Conservation (phyloP, 1,284 basidiomycete species). For the Exobasidium cylindrosporum region DNA sequence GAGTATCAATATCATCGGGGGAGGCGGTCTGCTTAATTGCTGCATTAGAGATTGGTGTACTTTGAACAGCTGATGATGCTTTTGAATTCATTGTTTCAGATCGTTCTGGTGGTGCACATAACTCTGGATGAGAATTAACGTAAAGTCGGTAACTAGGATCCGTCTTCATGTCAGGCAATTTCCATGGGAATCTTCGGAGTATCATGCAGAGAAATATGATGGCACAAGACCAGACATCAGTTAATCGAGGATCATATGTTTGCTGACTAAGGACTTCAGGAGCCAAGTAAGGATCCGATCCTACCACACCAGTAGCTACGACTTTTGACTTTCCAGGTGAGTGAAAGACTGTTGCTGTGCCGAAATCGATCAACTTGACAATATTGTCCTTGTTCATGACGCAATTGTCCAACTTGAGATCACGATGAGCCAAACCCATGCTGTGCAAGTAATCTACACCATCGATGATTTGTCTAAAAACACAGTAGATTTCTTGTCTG, state of each 20-base stretch:
- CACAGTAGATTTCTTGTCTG: conserved; percentile 96
- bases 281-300: conserved; percentile 95
- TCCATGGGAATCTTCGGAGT: conserved; percentile 96
- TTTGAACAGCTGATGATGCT: conserved; percentile 20
- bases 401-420: conserved; percentile 99
- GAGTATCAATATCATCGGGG: conserved; percentile 12
- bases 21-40: conserved; percentile 10
- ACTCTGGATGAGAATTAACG: conserved; percentile 84
- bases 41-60: conserved; percentile 4
- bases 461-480: conserved; percentile 96
- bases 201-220: conserved; percentile 99
- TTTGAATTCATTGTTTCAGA: conserved; percentile 2
- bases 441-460: conserved; percentile 97
- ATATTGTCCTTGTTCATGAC: conserved; percentile 93
- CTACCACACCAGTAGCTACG: conserved; percentile 82
- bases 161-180: conserved; percentile 88
- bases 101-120: conserved; percentile 58
- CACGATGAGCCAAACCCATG: conserved; percentile 94
- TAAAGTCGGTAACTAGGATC: conserved; percentile 89
- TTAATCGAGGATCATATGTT: conserved; percentile 90
- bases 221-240: conserved; percentile 96
- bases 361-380: conserved; percentile 99
- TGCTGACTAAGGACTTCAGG: conserved; percentile 83
- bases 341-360: conserved; percentile 97
- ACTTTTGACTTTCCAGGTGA: conserved; percentile 70